Conservation (phyloP, 2,329 filamentous ascomycete genomes). For the Fusarium liriodendri region DNA sequence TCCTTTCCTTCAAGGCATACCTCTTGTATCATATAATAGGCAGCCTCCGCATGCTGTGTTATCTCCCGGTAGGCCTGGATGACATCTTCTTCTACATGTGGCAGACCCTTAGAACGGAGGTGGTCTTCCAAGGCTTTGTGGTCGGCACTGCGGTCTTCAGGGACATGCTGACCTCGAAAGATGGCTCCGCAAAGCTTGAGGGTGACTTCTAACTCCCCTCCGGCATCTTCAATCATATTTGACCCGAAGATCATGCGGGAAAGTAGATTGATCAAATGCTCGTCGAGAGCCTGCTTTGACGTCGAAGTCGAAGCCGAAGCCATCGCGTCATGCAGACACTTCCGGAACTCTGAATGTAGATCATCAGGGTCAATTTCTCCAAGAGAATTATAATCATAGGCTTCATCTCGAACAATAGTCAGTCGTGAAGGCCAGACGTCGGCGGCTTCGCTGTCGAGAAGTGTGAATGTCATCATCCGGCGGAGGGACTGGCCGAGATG, state of each 20-base stretch:
- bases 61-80: conserved; percentile 10
- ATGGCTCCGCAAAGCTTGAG: background rate
- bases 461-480: background rate
- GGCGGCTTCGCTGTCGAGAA: background rate
- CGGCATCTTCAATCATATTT: background rate
- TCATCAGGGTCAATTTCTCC: background rate
- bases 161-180: background rate
- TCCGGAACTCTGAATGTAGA: background rate
- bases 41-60: conserved; percentile 21
- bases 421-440: background rate
- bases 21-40: conserved; percentile 21
- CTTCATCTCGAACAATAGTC: background rate
- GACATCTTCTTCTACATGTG: background rate
- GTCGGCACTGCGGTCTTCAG: background rate
- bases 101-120: background rate
- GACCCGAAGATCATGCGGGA: background rate
- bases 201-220: background rate
- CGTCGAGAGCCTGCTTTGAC: background rate
- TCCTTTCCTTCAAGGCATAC: conserved; percentile 11
- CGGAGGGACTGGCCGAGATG: background rate
- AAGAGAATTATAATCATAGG: background rate
- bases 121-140: background rate
- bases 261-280: background rate
- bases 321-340: background rate
- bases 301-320: background rate